Base-by-base conservation (phyloP, 441 rosid genomes). In the Erodium trifolium region DNA sequence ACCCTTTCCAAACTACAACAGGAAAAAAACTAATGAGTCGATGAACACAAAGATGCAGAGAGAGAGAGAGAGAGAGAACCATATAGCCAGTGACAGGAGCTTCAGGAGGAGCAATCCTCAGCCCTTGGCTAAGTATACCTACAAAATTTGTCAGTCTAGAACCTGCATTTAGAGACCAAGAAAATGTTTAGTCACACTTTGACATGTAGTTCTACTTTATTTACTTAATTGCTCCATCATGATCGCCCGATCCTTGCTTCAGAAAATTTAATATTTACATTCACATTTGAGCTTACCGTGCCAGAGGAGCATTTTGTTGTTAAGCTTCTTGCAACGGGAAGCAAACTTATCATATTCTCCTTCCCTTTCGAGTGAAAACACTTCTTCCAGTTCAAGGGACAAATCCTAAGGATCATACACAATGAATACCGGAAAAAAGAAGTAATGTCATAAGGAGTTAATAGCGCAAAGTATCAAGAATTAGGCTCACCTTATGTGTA, bases 91-190 rank as follows among this genome's bases (percentile, higher is more conserved):
- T 92, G 57, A 96, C 90, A 41, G 99, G 98, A 78, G 97, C 98
- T 87, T 94, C 99, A 12, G 97, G 97, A 71, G 97, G 99, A 65
- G 97, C 99, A 77, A 94, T 92, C 83, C 99, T 86, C 70, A 94
- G 87, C 45, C 97, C 99, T 85, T 92, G 97, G 82, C 88, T 92
- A 75, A 94, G 89, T 81, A 94, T 94, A 71, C 99, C 99, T 31
- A 94, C 96, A 79, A 87, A 94, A 82, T 94, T 92, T 12, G 98
- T 87, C 72, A 94, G 83, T 70, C 96, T 86, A 76, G 99, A 94
- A 79, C 97, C 98, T 94, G 85, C 66, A 78, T 53, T n/a, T n/a
- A 53, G 31, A 71, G 53, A 14, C 60, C 60, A 11, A 65, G 65
- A 71, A 68, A 66, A 57, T 18, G 29, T 69, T 37, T 70, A 70